These are phyloP conservation scores for Fusarium lateritium DNA, from an alignment of 2,329 filamentous ascomycete genomes.

Conservation along the genomic window DNA sequence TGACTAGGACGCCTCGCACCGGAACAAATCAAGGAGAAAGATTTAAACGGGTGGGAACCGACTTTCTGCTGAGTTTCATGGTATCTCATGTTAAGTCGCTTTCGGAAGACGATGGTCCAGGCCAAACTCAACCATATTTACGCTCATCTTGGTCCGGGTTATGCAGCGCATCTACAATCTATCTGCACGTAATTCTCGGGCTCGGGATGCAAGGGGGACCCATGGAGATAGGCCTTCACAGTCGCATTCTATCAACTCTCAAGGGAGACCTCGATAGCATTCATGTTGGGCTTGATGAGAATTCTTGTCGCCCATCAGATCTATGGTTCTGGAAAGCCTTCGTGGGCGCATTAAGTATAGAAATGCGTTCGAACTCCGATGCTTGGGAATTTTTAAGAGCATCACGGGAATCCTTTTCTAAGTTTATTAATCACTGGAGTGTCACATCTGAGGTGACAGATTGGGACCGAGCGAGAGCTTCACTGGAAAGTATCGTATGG, in stretches of 20 bases:
- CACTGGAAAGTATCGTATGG: no score
- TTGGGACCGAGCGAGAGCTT: no score
- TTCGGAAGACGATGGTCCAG: background rate
- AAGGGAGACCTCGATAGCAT: slow-evolving; percentile 15
- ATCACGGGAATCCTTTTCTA: no score
- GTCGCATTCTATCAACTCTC: slow-evolving; percentile 27
- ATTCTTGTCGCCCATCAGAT: background rate
- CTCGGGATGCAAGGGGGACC: slow-evolving; percentile 35
- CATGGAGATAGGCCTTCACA: slow-evolving; percentile 27
- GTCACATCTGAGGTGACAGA: no score
- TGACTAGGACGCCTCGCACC: slow-evolving; percentile 17
- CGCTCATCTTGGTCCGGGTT: slow-evolving; percentile 32
- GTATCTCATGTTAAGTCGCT: slow-evolving; percentile 26
- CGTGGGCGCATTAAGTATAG: slow-evolving; percentile 30
- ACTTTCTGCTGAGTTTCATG: slow-evolving; percentile 33
- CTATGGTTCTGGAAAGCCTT: slow-evolving; percentile 43
- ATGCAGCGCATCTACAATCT: slow-evolving; percentile 22
- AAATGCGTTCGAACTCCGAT: background rate
- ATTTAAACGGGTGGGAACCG: slow-evolving; percentile 24
- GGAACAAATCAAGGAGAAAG: background rate
- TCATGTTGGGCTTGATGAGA: background rate
- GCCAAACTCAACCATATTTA: background rate
- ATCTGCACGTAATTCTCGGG: slow-evolving; percentile 26
- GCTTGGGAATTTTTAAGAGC: no score
- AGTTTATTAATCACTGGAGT: no score